phyloP scores from a whole-genome alignment of 1,284 basidiomycete species.

The Singerocomus rubriflavus region DNA sequence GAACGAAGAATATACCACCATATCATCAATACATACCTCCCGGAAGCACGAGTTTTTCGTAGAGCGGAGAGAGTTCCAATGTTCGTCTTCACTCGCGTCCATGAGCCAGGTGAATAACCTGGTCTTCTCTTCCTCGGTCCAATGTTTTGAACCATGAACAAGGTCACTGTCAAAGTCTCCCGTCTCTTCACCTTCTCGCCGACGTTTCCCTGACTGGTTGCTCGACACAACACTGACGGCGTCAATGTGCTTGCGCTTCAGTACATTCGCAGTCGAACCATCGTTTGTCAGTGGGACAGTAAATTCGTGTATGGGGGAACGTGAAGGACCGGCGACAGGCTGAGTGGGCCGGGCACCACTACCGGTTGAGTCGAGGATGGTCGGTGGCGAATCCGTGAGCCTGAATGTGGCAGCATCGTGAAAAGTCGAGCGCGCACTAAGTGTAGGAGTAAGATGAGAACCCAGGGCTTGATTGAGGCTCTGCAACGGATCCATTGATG shows the following conservation, averaged over 20 bases:
- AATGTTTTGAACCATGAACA: conserved; percentile 67
- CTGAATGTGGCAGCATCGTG: conserved; percentile 29
- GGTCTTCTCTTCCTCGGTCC: conserved; percentile 76
- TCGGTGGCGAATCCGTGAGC: conserved; percentile 33
- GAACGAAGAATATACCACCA: background rate
- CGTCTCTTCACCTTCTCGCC: conserved; percentile 44
- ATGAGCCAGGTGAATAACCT: conserved; percentile 73
- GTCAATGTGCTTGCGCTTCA: conserved; percentile 56
- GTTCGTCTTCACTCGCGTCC: conserved; percentile 63
- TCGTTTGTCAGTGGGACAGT: conserved; percentile 31
- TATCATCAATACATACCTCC: conserved; percentile 46
- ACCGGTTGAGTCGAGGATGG: conserved; percentile 31
- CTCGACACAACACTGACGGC: conserved; percentile 33
- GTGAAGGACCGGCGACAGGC: conserved; percentile 29
- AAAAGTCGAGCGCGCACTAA: conserved; percentile 28
- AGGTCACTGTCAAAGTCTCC: conserved; percentile 50
- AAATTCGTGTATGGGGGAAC: conserved; percentile 35
- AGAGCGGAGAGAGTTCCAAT: conserved; percentile 68
- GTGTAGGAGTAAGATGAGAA: conserved; percentile 31
- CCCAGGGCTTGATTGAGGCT: conserved; percentile 37
- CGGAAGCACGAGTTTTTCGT: conserved; percentile 77
- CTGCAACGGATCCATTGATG: conserved; percentile 16
- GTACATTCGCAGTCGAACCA: conserved; percentile 16
- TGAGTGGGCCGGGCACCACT: conserved; percentile 25
- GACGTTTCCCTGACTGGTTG: conserved; percentile 42